Evolutionary conservation across 2,329 filamentous ascomycete genomes (phyloP), one percentile per base, ranked within the genome.

Genomic region (Talaromyces verruculosus): DNA sequence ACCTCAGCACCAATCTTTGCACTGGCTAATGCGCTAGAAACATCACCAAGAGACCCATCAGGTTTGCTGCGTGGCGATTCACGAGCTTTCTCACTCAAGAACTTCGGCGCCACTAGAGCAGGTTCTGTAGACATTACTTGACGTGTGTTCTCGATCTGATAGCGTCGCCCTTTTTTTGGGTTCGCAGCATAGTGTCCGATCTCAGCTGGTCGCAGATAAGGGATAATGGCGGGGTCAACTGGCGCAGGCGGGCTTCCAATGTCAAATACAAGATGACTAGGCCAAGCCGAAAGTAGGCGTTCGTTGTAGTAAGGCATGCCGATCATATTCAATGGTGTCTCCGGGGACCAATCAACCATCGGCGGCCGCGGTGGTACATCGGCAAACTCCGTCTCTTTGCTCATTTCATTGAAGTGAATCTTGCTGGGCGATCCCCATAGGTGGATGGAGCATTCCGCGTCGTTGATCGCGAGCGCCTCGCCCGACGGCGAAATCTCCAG

Each of bases 301-400:
- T 98, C 94, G 68, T 93, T 88, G 77, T 99, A 99, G 76, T 93
- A 96, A 1, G 95, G 94, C 85, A 99, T 90, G 11, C 95, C 96
- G 61, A 98, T 84, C 39, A 88, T 87, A 77, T 89, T 98, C 49
- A 99, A 76, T 0, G 95, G 93, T 84, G 88, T 88, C 51, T 96
- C 90, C 22, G 83, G 77, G 37, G 85, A 87, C 87, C 91, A 92
- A 66, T 92, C 89, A 61, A 92, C 82, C 0, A 84, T 78, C 2
- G 85, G 84, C 15, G 87, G 83, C 57, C 88, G 84, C n/a, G 87
- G 83, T 65, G 87, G 81, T 1, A 87, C 81, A 68, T 92, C 90
- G 5, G 91, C 88, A 74, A 93, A 91, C 71, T 96, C 92, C 1
- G 90, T 88, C 8, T 91, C 89, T 64, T 88, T 89, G 63, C 89